phyloP scores from a whole-genome alignment of 2,329 filamentous ascomycete species.

The Cladophialophora bantiana region DNA sequence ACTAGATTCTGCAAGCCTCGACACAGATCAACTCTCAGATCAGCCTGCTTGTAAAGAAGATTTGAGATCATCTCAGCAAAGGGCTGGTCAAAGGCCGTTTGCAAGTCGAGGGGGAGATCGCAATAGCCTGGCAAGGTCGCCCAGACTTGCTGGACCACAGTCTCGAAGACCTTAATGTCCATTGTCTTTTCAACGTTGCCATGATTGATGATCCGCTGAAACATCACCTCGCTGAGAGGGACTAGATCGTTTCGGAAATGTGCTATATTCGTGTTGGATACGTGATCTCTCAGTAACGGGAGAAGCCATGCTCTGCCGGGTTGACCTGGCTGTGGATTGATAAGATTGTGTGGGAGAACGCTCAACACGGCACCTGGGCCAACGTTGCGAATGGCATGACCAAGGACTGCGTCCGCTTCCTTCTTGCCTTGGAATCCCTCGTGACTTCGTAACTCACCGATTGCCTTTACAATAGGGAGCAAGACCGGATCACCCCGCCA shows the following conservation, averaged over 20 bases:
- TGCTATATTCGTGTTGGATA: conserved; percentile 82
- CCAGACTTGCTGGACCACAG: conserved; percentile 94
- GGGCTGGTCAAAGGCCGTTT: conserved; percentile 77
- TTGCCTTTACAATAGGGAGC: conserved; percentile 73
- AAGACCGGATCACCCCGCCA: conserved; percentile 86
- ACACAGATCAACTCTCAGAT: conserved; percentile 86
- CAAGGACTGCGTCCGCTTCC: conserved; percentile 88
- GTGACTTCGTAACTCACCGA: conserved; percentile 87
- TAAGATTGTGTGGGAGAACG: conserved; percentile 84
- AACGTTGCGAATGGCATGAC: conserved; percentile 86
- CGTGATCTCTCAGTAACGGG: conserved; percentile 85
- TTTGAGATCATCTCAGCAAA: conserved; percentile 93
- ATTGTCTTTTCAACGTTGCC: conserved; percentile 85
- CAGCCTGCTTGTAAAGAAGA: conserved; percentile 88
- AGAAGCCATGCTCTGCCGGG: conserved; percentile 93
- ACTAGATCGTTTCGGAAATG: conserved; percentile 89
- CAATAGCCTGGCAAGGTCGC: conserved; percentile 93
- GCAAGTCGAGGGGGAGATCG: conserved; percentile 82
- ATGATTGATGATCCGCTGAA: conserved; percentile 85
- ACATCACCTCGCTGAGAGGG: conserved; percentile 87
- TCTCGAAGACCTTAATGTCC: conserved; percentile 98
- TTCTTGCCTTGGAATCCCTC: conserved; percentile 93
- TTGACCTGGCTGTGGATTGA: conserved; percentile 76
- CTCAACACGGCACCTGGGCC: conserved; percentile 83
- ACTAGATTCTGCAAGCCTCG: conserved; percentile 83